Base-by-base conservation (phyloP, 768 basidiomycete species). In the Naematelia aurantialba region DNA sequence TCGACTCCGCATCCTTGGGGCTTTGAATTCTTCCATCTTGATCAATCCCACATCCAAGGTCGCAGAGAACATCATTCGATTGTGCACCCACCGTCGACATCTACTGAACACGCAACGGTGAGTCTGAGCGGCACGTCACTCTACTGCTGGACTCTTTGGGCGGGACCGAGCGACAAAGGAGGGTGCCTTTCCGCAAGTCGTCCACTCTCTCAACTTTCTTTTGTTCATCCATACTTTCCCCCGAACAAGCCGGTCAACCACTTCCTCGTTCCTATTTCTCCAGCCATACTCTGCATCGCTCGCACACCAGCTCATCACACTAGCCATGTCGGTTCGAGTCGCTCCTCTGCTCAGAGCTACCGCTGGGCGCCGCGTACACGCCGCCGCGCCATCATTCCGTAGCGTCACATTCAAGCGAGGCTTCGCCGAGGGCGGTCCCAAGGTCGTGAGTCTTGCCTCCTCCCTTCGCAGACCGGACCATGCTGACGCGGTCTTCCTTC, bases 391-490 rank as follows among this genome's bases (percentile, higher is more conserved):
- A 24, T 31, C 45, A 45, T 52, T 66, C 34, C 51, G 62, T n/a
- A 53, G 45, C 19, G 65, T 52, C 34, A 63, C 58, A 19, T 27
- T 67, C 17, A 60, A 48, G 58, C 52, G 69, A 45, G 51, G 65
- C 17, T 71, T 71, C 62, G 69, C 69, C 1, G 63, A 48, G 34
- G 34, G 59, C 24, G 60, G 64, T 24, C 68, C 68, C 17, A 58
- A 71, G 21, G 45, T 71, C 2, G 69, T 71, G 58, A 62, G 67
- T 68, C 27, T 5, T 13, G 19, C 46, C 5, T 5, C n/a, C n/a
- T n/a, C n/a, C n/a, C n/a, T n/a, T n/a, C n/a, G n/a, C n/a, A n/a
- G n/a, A n/a, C n/a, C n/a, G n/a, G n/a, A n/a, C n/a, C n/a, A n/a
- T n/a, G n/a, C n/a, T n/a, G n/a, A n/a, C n/a, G n/a, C n/a, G n/a